Evolutionary conservation across 768 basidiomycete genomes (phyloP).

Genomic region (Mycena filopes): DNA sequence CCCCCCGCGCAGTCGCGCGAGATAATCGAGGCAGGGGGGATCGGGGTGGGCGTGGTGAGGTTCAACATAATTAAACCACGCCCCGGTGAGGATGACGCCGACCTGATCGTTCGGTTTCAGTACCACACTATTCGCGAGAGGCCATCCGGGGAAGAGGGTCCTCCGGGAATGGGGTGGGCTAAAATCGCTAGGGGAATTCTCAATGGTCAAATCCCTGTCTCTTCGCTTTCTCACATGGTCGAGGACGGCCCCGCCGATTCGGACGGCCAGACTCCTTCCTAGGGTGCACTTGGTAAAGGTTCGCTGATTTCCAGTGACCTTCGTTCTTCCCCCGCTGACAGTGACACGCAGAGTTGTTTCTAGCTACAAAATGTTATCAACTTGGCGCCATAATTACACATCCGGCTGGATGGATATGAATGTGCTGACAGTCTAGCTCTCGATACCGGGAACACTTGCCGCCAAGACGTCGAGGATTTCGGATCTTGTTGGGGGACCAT

Average conservation of each 20-base stretch:
- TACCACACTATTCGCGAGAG: slow-evolving; percentile 7
- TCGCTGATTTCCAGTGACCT: background rate
- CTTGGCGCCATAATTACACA: no score
- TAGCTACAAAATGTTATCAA: no score
- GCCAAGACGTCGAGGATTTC: no score
- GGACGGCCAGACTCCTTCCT: background rate
- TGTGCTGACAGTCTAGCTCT: no score
- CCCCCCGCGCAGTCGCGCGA: no score
- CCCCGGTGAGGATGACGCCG: background rate
- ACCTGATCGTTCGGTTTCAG: background rate
- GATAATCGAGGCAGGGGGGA: background rate
- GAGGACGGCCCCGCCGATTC: background rate
- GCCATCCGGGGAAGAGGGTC: background rate
- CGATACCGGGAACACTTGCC: no score
- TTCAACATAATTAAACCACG: background rate
- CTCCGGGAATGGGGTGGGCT: background rate
- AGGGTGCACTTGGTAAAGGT: background rate
- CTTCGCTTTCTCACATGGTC: background rate
- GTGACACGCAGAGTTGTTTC: no score
- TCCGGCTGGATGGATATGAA: no score
- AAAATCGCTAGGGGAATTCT: slow-evolving; percentile 2
- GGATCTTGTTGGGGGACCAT: no score
- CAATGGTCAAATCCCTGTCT: slow-evolving; percentile 13
- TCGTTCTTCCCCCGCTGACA: background rate
- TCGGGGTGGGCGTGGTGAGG: slow-evolving; percentile 5